Conservation (phyloP, 148 eudicot genomes). For the Salicornia ramosissima region DNA sequence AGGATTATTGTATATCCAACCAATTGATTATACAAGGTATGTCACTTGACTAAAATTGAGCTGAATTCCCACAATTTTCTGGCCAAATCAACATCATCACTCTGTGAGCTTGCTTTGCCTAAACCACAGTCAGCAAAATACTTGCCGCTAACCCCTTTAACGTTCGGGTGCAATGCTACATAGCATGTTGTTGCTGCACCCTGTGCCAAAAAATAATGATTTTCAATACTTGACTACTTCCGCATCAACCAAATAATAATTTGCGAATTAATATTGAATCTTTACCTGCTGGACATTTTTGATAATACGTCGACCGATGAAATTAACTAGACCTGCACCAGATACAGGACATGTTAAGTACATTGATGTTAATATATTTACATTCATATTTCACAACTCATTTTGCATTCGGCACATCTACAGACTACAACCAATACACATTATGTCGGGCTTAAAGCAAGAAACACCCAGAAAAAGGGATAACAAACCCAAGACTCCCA, state of each 20-base stretch:
- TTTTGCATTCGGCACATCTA: neutral
- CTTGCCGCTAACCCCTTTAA: slow-evolving; percentile 48
- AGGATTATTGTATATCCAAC: too few relatives aligned
- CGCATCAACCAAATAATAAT: neutral
- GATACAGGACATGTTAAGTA: slow-evolving; percentile 3
- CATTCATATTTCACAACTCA: neutral
- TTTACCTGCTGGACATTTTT: slow-evolving; percentile 62
- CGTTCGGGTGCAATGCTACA: slow-evolving; percentile 58
- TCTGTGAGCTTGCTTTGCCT: slow-evolving; percentile 38
- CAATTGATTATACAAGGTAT: neutral
- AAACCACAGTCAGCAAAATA: slow-evolving; percentile 52
- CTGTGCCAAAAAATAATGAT: slow-evolving; percentile 26
- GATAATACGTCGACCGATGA: slow-evolving; percentile 39
- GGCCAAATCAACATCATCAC: slow-evolving; percentile 47
- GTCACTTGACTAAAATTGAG: slow-evolving; percentile 29
- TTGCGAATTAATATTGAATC: neutral
- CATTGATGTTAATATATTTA: neutral
- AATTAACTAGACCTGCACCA: slow-evolving; percentile 43
- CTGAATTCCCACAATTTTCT: slow-evolving; percentile 58
- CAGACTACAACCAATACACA: too few relatives aligned
- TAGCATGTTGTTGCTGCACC: slow-evolving; percentile 82
- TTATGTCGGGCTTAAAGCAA: neutral
- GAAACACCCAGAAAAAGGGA: neutral
- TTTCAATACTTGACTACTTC: neutral
- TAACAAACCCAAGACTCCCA: too few relatives aligned